Evolutionary conservation across 2,329 filamentous ascomycete genomes (phyloP).

Genomic region (Talaromyces sp.): DNA sequence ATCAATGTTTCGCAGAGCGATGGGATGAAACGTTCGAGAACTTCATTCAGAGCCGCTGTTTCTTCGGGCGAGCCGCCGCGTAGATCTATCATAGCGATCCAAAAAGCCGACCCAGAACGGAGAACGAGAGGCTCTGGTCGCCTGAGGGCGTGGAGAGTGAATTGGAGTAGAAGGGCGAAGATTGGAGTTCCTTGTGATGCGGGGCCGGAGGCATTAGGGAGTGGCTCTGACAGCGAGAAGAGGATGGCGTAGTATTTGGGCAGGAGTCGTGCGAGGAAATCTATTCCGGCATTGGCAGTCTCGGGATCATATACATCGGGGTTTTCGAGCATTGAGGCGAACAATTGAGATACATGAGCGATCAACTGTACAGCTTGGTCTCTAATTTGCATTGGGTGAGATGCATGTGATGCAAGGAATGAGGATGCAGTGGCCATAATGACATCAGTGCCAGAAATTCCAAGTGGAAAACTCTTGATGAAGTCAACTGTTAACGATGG

Average conservation of each 20-base stretch:
- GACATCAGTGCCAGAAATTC: slow-evolving; percentile 44
- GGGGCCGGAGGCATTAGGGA: slow-evolving; percentile 9
- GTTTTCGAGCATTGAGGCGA: slow-evolving; percentile 40
- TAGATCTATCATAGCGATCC: slow-evolving; percentile 44
- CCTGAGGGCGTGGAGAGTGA: slow-evolving; percentile 44
- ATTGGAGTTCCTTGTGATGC: slow-evolving; percentile 28
- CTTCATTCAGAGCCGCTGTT: slow-evolving; percentile 28
- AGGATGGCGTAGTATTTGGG: slow-evolving; percentile 45
- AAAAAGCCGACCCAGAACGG: slow-evolving; percentile 49
- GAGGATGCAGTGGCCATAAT: slow-evolving; percentile 51
- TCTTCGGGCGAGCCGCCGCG: slow-evolving; percentile 25
- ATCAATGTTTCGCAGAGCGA: slow-evolving; percentile 44
- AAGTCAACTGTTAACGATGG: slow-evolving; percentile 45
- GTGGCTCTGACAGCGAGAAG: slow-evolving; percentile 36
- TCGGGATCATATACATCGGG: slow-evolving; percentile 44
- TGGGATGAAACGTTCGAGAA: slow-evolving; percentile 40
- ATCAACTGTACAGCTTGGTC: slow-evolving; percentile 41
- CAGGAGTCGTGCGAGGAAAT: slow-evolving; percentile 47
- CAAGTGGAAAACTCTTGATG: slow-evolving; percentile 43
- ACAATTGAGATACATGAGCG: slow-evolving; percentile 42
- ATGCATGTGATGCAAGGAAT: slow-evolving; percentile 47
- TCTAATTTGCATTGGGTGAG: slow-evolving; percentile 37
- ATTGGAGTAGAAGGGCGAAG: slow-evolving; percentile 41
- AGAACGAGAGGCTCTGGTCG: slow-evolving; percentile 50
- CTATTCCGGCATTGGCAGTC: slow-evolving; percentile 48